Conservation (phyloP, 2,329 filamentous ascomycete genomes). For the Botryotinia globosa region DNA sequence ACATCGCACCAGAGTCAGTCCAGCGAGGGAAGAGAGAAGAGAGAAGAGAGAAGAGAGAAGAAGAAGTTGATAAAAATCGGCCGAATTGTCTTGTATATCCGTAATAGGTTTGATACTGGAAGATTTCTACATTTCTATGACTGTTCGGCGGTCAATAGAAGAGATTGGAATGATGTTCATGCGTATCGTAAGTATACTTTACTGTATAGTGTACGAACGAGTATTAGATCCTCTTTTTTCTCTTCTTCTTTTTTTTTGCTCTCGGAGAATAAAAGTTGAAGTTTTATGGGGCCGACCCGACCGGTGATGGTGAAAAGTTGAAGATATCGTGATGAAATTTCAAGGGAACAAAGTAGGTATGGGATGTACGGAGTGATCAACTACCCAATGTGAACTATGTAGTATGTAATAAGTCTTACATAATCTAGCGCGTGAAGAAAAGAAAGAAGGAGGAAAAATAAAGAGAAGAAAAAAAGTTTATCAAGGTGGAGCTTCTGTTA, state of each 20-base stretch:
- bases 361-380: too few relatives aligned
- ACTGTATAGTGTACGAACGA: neutral
- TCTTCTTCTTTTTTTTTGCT: neutral
- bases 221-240: neutral
- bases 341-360: neutral
- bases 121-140: constrained; percentile 3
- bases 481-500: neutral
- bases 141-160: neutral
- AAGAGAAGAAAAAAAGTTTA: neutral
- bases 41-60: too few relatives aligned
- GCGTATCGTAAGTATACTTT: too few relatives aligned
- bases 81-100: neutral
- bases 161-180: neutral
- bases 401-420: too few relatives aligned
- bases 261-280: neutral
- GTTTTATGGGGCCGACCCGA: neutral
- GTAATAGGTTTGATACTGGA: neutral
- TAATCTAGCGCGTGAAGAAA: neutral
- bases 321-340: neutral
- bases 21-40: neutral
- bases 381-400: neutral
- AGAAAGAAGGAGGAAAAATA: neutral
- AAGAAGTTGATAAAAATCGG: neutral
- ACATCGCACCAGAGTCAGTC: neutral
- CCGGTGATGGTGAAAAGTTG: neutral